These are phyloP conservation scores for Lentinula raphanica DNA, from an alignment of 768 basidiomycete genomes.

Conservation along the genomic window DNA sequence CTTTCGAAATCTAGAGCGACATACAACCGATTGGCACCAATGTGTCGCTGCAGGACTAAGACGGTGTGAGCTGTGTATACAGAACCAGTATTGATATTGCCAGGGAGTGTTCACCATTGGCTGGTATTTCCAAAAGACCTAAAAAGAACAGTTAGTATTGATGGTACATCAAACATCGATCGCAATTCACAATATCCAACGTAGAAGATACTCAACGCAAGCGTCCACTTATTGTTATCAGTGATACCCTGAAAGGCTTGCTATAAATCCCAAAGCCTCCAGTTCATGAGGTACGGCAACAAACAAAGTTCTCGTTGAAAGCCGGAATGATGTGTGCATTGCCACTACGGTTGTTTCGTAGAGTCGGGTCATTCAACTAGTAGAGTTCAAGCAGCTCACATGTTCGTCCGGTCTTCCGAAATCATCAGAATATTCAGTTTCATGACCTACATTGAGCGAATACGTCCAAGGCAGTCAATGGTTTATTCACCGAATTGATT, in stretches of 20 bases:
- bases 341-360: conserved; percentile 28
- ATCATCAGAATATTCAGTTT: no score
- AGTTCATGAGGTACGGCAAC: conserved; percentile 12
- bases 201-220: conserved; percentile 56
- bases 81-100: no score
- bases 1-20: conserved; percentile 7
- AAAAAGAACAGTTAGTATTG: neutral
- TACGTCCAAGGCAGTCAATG: no score
- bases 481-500: conserved; percentile 45
- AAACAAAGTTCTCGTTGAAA: conserved; percentile 50
- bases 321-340: conserved; percentile 49
- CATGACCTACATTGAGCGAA: neutral
- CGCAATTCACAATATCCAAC: conserved; percentile 47
- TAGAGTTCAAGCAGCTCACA: conserved; percentile 24
- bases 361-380: neutral
- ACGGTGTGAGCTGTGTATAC: neutral
- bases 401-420: conserved; percentile 51
- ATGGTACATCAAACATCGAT: neutral
- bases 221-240: conserved; percentile 50
- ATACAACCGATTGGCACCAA: conserved; percentile 55
- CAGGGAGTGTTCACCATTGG: conserved; percentile 33
- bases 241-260: conserved; percentile 36
- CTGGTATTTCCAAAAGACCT: conserved; percentile 55
- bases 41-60: conserved; percentile 48
- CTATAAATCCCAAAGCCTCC: no score